These are phyloP conservation scores for Ballota nigra DNA, from an alignment of 257 asterid species.

Conservation along the genomic window DNA sequence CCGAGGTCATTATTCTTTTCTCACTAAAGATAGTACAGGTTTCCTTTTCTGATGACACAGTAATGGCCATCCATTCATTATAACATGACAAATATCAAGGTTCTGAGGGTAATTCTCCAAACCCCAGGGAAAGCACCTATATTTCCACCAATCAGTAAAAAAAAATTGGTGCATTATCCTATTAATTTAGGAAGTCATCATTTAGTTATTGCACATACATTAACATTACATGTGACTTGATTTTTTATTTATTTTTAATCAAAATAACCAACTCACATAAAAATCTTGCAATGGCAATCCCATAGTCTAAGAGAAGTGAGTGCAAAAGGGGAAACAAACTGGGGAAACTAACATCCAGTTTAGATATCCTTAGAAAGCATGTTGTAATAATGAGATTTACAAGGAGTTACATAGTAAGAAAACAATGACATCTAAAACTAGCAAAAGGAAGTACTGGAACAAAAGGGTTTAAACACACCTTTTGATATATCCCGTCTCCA, in stretches of 20 bases:
- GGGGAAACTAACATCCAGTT: neutral
- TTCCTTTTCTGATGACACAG: neutral
- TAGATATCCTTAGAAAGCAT: neutral
- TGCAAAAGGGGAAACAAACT: neutral
- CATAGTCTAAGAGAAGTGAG: neutral
- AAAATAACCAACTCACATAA: neutral
- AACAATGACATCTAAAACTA: constrained; percentile 1
- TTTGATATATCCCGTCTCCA: constrained; percentile 86
- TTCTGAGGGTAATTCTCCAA: neutral
- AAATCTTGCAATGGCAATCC: neutral
- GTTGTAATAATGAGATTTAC: neutral
- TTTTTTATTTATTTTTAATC: neutral
- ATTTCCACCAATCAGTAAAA: neutral
- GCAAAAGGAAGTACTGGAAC: neutral
- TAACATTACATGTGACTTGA: neutral
- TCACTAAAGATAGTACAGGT: neutral
- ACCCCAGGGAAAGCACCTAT: neutral
- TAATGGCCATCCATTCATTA: neutral
- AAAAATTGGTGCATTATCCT: neutral
- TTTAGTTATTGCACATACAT: neutral
- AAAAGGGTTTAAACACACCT: constrained; percentile 41
- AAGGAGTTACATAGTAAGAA: neutral
- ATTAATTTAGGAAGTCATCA: neutral
- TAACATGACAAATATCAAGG: neutral
- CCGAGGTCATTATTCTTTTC: neutral